Evolutionary conservation across 2,329 filamentous ascomycete genomes (phyloP), one percentile per base, ranked within the genome.

Genomic region (Sarocladium kiliense): DNA sequence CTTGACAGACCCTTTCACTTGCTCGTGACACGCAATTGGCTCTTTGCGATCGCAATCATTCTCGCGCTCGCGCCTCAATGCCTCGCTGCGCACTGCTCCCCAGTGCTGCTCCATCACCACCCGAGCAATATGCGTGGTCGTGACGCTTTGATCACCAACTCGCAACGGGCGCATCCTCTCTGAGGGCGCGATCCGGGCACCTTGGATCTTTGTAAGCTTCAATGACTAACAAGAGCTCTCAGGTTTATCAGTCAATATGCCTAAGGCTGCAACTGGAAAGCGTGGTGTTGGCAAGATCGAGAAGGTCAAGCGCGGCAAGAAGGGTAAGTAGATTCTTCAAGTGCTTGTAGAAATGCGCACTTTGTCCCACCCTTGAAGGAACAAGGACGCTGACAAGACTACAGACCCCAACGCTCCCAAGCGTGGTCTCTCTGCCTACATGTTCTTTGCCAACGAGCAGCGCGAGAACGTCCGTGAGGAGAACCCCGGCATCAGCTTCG

Each of bases 381-480:
- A n/a, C 2, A 25, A 59, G 25, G 23, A 11, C 25, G 21, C 21
- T 59, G 37, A 62, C 54, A n/a, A 45, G 42, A 53, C 57, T 19
- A 9, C 66, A 96, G 92, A 97, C 77, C 91, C 91, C 76, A 97
- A 97, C 77, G 93, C 92, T 58, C 94, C 94, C 74, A 99, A 97
- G 91, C 91, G 94, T 77, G 94, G 93, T 80, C 90, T 99, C 53
- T 97, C 94, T 54, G 94, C 94, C 61, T 99, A 99, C 86, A 99
- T 99, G 94, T 97, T 97, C 88, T 99, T 97, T 74, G 94, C 94
- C 85, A 97, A 97, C 71, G 94, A 97, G 78, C 91, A 97, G 79
- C 92, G 94, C 66, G 93, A 97, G 72, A 96, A 94, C 74, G 94
- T 99, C 65, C 91, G 94, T 66, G 91, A 96, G 73, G 93, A 97